Evolutionary conservation across 148 eudicot species (phyloP), one percentile per base, ranked within the genome.

Genomic region (Cornus suecica): DNA sequence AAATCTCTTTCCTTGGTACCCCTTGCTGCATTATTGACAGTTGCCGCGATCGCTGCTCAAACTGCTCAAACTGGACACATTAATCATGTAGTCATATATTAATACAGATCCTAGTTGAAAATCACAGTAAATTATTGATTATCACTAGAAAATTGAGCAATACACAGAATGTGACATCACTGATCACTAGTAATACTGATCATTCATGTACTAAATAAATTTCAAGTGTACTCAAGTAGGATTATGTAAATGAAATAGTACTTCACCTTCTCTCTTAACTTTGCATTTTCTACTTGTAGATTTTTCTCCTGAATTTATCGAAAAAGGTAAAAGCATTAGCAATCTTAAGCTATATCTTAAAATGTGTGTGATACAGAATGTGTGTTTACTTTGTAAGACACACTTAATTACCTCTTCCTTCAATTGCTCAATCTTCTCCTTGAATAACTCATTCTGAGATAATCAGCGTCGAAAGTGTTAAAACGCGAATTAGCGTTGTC

Each of bases 351-450:
- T 32, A 37, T 32, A 37, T 37, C 8, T 10, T 37, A 37, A 37
- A 37, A 37, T 48, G 54, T 48, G 54, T 48, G 54, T 48, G 54
- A 3, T 3, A 16, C 4, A 48, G 62, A 5, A 58, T 58, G 62
- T 58, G 62, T 22, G 18, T 22, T 11, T 48, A 48, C 24, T 58
- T 58, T 58, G 7, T 58, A 48, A 48, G 54, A 48, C 20, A 37
- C 15, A 52, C 11, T 65, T n/a, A n/a, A n/a, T 67, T 87, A 92
- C 97, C 94, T 90, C 82, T 75, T 79, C 79, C 79, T 84, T 83
- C 72, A 92, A 84, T 81, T 82, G 77, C 69, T 79, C 82, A 64
- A 92, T 84, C 80, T 84, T 78, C 81, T 90, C 92, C 31, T 10
- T 78, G 26, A 81, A 86, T 75, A 88, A 74, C 32, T 74, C 69